Conservation (phyloP, 352 stramenopile genomes). For the Globisporangium irregulare region DNA sequence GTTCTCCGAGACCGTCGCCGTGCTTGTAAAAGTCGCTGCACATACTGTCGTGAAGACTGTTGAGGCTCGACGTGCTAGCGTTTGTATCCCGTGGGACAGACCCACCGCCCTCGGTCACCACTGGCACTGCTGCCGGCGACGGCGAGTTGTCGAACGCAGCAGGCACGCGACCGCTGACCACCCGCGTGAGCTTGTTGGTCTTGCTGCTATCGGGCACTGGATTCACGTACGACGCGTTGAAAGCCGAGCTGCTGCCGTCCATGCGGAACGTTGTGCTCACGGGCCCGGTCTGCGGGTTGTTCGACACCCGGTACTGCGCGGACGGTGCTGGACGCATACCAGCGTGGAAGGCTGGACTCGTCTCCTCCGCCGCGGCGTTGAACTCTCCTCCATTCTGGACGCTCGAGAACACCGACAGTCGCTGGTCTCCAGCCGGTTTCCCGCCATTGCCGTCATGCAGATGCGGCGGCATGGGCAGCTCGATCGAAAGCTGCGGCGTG, state of each 20-base stretch:
- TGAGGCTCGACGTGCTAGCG: slow-evolving; percentile 18
- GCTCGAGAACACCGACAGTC: slow-evolving; percentile 18
- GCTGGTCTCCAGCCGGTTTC: slow-evolving; percentile 5
- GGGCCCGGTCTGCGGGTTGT: slow-evolving; percentile 12
- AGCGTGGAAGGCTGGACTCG: slow-evolving; percentile 5
- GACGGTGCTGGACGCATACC: slow-evolving; percentile 2
- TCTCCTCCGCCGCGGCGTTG: slow-evolving; percentile 3
- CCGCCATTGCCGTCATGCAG: neutral
- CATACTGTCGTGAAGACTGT: slow-evolving; percentile 23
- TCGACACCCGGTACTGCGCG: slow-evolving; percentile 12
- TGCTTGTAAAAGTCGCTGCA: slow-evolving; percentile 20
- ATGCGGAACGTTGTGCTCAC: slow-evolving; percentile 17
- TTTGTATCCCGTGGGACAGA: slow-evolving; percentile 19
- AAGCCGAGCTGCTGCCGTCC: slow-evolving; percentile 4
- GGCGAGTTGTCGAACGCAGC: neutral
- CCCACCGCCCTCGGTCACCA: neutral
- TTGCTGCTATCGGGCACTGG: slow-evolving; percentile 13
- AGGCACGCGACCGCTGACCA: slow-evolving; percentile 1
- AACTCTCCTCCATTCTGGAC: slow-evolving; percentile 17
- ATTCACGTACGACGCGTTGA: neutral
- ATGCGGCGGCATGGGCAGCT: slow-evolving; percentile 14
- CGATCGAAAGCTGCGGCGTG: slow-evolving; percentile 23
- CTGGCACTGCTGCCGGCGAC: neutral
- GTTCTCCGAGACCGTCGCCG: slow-evolving; percentile 19
- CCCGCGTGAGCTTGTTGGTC: slow-evolving; percentile 4